A percentile compares a stretch with the other conserved stretches of the same genome.
phyloP scores from a whole-genome alignment of 2,329 filamentous ascomycete genomes.

The Ascomycota sp. region DNA sequence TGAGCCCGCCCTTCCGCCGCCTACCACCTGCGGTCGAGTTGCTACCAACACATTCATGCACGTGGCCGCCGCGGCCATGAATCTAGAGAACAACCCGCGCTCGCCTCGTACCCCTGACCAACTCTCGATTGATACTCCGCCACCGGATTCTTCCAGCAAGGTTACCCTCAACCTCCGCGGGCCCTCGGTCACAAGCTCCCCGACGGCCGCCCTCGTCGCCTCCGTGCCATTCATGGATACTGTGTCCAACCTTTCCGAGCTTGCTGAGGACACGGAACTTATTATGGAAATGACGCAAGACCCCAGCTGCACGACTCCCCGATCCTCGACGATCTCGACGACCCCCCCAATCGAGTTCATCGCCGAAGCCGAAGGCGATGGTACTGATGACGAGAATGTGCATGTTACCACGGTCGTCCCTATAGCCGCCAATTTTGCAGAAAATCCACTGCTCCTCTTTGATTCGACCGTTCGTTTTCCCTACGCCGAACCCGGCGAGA shows the following conservation, averaged over 20 bases:
- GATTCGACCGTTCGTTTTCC: constrained; percentile 27
- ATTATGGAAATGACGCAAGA: not conserved
- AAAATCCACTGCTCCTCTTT: constrained; percentile 5
- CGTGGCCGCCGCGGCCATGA: constrained; percentile 15
- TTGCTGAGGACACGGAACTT: not conserved
- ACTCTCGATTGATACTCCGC: constrained; percentile 10
- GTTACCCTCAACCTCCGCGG: constrained; percentile 39
- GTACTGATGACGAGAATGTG: constrained; percentile 10
- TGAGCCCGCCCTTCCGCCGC: constrained; percentile 16
- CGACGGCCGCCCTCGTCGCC: not conserved
- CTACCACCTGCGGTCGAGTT: constrained; percentile 12
- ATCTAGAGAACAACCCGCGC: constrained; percentile 6
- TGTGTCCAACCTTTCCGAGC: not conserved
- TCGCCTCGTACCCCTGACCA: constrained; percentile 21
- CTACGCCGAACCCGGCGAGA: constrained; percentile 14
- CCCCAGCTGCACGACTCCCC: not conserved
- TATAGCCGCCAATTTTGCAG: constrained; percentile 6
- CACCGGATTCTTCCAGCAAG: constrained; percentile 25
- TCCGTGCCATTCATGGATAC: not conserved
- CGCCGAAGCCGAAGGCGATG: constrained; percentile 14
- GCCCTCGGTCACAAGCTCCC: constrained; percentile 1
- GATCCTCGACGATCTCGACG: constrained; percentile 1
- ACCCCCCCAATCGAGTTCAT: constrained; percentile 24
- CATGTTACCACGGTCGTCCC: constrained; percentile 13
- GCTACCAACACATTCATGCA: constrained; percentile 9